These are phyloP conservation scores for Monosporozyma siamensis DNA, from an alignment of 805 yeast species.

Conservation along the genomic window DNA sequence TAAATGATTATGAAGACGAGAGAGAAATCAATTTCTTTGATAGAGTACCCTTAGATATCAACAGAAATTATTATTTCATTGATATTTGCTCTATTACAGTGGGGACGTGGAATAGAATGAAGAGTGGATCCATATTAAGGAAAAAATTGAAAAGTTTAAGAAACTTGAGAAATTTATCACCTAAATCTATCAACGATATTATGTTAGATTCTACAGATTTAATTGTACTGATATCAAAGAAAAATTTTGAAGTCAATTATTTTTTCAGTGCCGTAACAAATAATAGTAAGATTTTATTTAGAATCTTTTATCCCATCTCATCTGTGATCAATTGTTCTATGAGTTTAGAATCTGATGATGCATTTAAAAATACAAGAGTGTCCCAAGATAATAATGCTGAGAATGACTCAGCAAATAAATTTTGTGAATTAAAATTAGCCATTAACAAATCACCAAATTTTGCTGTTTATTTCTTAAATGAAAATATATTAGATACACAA, in stretches of 20 bases:
- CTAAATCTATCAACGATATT: constrained; percentile 49
- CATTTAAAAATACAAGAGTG: constrained; percentile 4
- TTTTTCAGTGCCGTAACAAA: constrained; percentile 69
- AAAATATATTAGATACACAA: constrained; percentile 35
- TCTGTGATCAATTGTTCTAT: constrained; percentile 53
- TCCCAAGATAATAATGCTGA: constrained; percentile 5
- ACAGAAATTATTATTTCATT: constrained; percentile 58
- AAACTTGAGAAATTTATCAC: constrained; percentile 53
- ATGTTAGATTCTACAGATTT: constrained; percentile 62
- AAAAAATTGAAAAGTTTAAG: constrained; percentile 33
- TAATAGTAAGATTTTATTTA: constrained; percentile 55
- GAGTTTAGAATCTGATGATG: constrained; percentile 35
- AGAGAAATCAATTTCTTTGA: constrained; percentile 24
- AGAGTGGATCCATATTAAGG: constrained; percentile 44
- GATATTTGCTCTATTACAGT: constrained; percentile 63
- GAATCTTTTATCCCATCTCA: constrained; percentile 62
- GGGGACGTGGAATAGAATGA: constrained; percentile 74
- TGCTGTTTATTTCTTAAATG: constrained; percentile 61
- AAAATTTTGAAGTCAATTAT: constrained; percentile 64
- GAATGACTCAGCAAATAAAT: constrained; percentile 15
- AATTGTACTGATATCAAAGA: constrained; percentile 58
- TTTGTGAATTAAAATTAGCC: constrained; percentile 41
- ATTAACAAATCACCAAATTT: constrained; percentile 61
- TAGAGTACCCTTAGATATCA: constrained; percentile 43
- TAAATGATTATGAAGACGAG: not conserved